Evolutionary conservation across 2,329 filamentous ascomycete species (phyloP).

Genomic region (Ascochyta koolunga): DNA sequence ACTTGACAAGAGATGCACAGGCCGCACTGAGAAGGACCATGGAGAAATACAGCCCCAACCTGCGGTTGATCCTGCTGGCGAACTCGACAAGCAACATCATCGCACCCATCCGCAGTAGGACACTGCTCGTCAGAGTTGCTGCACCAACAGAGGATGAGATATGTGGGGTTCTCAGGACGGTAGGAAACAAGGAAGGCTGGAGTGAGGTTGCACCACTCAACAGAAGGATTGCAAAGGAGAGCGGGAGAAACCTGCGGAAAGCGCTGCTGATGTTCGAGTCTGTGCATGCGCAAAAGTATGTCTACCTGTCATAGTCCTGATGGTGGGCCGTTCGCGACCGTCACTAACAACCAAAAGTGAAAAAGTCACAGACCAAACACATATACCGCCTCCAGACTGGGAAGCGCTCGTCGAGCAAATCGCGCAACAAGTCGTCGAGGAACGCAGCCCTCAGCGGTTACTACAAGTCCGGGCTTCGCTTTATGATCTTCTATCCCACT

Average conservation of each 20-base stretch:
- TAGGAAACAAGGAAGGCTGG: conserved; percentile 84
- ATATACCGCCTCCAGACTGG: conserved; percentile 95
- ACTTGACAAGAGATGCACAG: conserved; percentile 91
- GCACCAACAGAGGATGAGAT: conserved; percentile 89
- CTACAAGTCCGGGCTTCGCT: conserved; percentile 88
- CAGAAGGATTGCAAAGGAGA: conserved; percentile 84
- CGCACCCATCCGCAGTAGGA: conserved; percentile 93
- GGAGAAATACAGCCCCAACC: conserved; percentile 98
- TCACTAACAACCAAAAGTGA: conserved; percentile 64
- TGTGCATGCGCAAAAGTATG: conserved; percentile 95
- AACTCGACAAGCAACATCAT: conserved; percentile 99
- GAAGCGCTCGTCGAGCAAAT: conserved; percentile 88
- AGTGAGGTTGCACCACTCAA: conserved; percentile 77
- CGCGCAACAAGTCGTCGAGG: conserved; percentile 90
- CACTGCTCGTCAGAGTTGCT: conserved; percentile 87
- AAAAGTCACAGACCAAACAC: conserved; percentile 83
- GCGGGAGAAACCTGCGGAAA: conserved; percentile 85
- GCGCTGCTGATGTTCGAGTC: conserved; percentile 97
- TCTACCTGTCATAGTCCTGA: neutral
- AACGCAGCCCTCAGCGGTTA: conserved; percentile 89
- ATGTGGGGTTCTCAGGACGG: conserved; percentile 70
- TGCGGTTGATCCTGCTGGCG: conserved; percentile 87
- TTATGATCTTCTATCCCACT: conserved; percentile 97
- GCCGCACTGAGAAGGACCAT: conserved; percentile 93
- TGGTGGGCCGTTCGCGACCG: neutral